These are phyloP conservation scores for Grosmannia clavigera DNA, from an alignment of 2,329 filamentous ascomycete genomes.

Conservation along the genomic window DNA sequence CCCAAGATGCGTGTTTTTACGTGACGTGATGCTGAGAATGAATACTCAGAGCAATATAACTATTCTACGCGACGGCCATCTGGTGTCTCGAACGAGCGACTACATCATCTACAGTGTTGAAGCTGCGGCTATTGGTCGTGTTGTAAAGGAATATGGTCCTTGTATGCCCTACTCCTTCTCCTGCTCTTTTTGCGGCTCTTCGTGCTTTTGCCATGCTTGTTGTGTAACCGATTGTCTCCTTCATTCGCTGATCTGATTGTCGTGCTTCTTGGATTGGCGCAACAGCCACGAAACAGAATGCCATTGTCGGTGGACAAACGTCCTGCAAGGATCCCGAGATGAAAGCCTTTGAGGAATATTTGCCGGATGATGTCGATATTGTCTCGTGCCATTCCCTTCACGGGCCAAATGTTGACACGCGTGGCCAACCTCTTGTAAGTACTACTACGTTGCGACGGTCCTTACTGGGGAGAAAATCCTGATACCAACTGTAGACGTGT, in stretches of 20 bases:
- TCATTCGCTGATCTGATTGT: neutral
- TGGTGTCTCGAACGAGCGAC: conserved; percentile 92
- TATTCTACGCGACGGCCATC: conserved; percentile 86
- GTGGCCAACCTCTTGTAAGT: conserved; percentile 73
- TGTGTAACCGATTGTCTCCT: neutral
- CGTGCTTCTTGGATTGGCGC: conserved; percentile 10
- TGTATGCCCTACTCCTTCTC: conserved; percentile 49
- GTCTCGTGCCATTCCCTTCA: conserved; percentile 95
- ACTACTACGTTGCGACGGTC: neutral
- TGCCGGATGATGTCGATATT: conserved; percentile 82
- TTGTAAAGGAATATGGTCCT: conserved; percentile 81
- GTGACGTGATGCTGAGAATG: conserved; percentile 30
- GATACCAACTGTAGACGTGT: neutral
- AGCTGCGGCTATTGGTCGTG: conserved; percentile 74
- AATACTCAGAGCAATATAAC: conserved; percentile 62
- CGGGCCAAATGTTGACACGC: conserved; percentile 78
- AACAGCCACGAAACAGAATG: conserved; percentile 81
- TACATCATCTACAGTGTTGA: conserved; percentile 99
- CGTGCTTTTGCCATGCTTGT: neutral
- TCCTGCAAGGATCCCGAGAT: conserved; percentile 98
- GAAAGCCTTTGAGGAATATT: conserved; percentile 76
- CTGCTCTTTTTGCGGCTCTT: neutral
- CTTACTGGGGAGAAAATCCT: neutral
- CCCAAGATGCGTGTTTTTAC: conserved; percentile 6
- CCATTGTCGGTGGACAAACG: conserved; percentile 93